Evolutionary conservation across 139 green algal genomes (phyloP).

Genomic region (Tetratostichococcus sp.): DNA sequence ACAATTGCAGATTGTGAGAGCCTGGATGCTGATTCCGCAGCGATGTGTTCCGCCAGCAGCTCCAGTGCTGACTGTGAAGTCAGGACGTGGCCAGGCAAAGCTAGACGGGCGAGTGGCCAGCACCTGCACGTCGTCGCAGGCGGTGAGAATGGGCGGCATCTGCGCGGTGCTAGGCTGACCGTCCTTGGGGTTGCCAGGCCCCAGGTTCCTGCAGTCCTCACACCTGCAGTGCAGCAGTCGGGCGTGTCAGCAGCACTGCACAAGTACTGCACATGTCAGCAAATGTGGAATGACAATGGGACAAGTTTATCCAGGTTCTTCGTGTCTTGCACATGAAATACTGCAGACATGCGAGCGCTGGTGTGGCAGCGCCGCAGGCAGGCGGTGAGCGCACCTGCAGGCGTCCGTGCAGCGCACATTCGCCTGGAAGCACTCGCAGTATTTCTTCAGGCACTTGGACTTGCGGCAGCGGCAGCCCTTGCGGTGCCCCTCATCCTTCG

Average conservation of each 20-base stretch:
- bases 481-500: constrained; percentile 38
- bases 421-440: constrained; percentile 73
- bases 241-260: too few species aligned
- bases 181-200: background rate
- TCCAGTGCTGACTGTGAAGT: too few species aligned
- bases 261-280: background rate
- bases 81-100: too few species aligned
- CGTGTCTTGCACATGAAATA: background rate
- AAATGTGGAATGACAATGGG: background rate
- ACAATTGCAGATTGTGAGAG: too few species aligned
- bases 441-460: constrained; percentile 53
- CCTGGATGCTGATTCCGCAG: too few species aligned
- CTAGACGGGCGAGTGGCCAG: too few species aligned
- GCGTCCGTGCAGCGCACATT: constrained; percentile 46
- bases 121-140: background rate
- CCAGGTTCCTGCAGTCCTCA: constrained; percentile 32
- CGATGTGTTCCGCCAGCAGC: too few species aligned
- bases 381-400: constrained; percentile 43
- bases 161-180: too few species aligned
- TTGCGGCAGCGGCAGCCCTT: constrained; percentile 67
- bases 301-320: too few species aligned
- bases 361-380: background rate
- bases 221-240: constrained; percentile 20
- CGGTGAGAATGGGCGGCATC: background rate
- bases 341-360: background rate